A percentile compares a stretch with the other conserved stretches of the same genome.
phyloP scores from a whole-genome alignment of 1,139 yeast species.

The Saccharomyces hybrid region DNA sequence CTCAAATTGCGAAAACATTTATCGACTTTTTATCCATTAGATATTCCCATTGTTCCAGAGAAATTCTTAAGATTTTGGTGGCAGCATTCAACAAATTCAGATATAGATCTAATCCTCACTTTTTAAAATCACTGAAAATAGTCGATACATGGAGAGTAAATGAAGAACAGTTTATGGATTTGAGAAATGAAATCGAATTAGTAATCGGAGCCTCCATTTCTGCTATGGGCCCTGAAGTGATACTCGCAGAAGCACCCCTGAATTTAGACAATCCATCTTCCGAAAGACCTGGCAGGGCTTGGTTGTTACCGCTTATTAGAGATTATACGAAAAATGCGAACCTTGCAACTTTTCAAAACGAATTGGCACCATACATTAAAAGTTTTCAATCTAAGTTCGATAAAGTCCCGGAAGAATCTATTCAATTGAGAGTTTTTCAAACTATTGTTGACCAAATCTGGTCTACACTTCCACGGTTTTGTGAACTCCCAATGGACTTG shows the following conservation, averaged over 20 bases:
- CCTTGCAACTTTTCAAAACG: constrained; percentile 52
- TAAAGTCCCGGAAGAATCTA: constrained; percentile 42
- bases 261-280: constrained; percentile 51
- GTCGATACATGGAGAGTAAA: constrained; percentile 84
- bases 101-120: constrained; percentile 64
- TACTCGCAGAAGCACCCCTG: constrained; percentile 67
- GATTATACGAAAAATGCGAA: constrained; percentile 73
- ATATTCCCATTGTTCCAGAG: constrained; percentile 70
- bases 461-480: constrained; percentile 84
- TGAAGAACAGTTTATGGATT: constrained; percentile 63
- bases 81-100: constrained; percentile 59
- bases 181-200: constrained; percentile 70
- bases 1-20: constrained; percentile 47
- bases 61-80: constrained; percentile 63
- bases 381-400: constrained; percentile 42
- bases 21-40: constrained; percentile 60
- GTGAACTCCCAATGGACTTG: constrained; percentile 79
- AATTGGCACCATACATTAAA: constrained; percentile 62
- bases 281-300: constrained; percentile 71
- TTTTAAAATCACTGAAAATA: constrained; percentile 55
- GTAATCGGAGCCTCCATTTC: constrained; percentile 74
- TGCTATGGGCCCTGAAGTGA: constrained; percentile 79
- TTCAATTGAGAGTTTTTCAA: constrained; percentile 66
- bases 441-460: constrained; percentile 88
- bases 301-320: constrained; percentile 89